Conservation (phyloP, 106 monocot species). For the Dendrobium catenatum region DNA sequence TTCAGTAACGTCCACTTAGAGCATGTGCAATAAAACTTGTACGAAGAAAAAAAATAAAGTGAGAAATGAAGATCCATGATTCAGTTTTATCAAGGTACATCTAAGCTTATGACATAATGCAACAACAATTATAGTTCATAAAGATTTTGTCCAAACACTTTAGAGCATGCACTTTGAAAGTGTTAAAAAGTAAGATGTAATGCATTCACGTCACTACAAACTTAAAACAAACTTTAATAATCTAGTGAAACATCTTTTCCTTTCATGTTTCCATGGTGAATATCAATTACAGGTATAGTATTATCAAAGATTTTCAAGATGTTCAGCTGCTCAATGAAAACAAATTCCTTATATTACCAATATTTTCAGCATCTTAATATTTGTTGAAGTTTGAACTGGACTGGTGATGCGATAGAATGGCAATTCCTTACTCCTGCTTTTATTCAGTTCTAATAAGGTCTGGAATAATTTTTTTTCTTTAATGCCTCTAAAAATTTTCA, state of each 20-base stretch:
- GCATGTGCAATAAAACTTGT: background rate
- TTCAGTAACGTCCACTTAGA: no score
- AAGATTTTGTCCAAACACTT: background rate
- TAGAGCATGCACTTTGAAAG: background rate
- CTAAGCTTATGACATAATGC: background rate
- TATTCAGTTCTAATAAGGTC: background rate
- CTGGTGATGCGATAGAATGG: background rate
- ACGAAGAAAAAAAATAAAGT: background rate
- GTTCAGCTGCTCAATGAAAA: no score
- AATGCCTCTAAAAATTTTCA: background rate
- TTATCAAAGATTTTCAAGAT: no score
- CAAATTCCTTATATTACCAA: background rate
- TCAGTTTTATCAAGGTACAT: background rate
- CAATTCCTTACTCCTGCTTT: background rate
- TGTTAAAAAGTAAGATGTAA: background rate
- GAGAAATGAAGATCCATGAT: background rate
- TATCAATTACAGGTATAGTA: no score
- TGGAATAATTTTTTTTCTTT: background rate
- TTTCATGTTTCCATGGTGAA: no score
- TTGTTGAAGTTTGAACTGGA: background rate
- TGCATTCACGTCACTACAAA: no score
- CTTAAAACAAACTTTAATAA: no score
- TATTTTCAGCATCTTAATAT: background rate
- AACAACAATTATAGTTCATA: background rate
- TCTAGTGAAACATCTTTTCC: no score